Evolutionary conservation across 352 stramenopile genomes (phyloP).

Genomic region (Phytopythium kandeliae): DNA sequence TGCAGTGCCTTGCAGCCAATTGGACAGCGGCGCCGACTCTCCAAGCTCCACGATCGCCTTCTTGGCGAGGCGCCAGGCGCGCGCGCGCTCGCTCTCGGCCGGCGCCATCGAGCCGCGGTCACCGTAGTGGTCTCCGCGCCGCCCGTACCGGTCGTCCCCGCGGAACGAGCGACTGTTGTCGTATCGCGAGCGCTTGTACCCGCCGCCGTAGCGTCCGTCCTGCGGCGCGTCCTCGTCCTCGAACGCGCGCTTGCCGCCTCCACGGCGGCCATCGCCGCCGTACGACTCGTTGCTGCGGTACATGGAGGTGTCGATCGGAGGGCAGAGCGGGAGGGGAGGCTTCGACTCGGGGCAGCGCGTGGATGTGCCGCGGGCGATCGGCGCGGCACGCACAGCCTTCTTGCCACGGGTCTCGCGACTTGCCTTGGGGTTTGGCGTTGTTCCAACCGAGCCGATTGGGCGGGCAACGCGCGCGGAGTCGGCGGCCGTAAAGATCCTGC

Average conservation of each 20-base stretch:
- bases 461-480: background rate
- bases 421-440: background rate
- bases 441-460: background rate
- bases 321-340: background rate
- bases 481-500: background rate
- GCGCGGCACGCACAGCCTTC: background rate
- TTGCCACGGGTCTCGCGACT: background rate
- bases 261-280: conserved; percentile 15
- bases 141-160: conserved; percentile 29
- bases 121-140: conserved; percentile 20
- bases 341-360: background rate
- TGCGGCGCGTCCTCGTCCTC: conserved; percentile 33
- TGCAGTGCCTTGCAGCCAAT: conserved; percentile 20
- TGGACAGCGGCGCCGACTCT: conserved; percentile 25
- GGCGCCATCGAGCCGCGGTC: conserved; percentile 5
- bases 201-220: conserved; percentile 21
- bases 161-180: conserved; percentile 23
- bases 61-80: conserved; percentile 66
- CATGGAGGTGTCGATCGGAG: background rate
- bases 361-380: background rate
- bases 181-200: conserved; percentile 58
- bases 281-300: conserved; percentile 12
- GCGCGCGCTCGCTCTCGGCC: conserved; percentile 59
- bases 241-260: conserved; percentile 56
- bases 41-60: conserved; percentile 70